Evolutionary conservation across 2,329 filamentous ascomycete species (phyloP), one percentile per base, ranked within the genome.

Genomic region (Colletotrichum sp.): DNA sequence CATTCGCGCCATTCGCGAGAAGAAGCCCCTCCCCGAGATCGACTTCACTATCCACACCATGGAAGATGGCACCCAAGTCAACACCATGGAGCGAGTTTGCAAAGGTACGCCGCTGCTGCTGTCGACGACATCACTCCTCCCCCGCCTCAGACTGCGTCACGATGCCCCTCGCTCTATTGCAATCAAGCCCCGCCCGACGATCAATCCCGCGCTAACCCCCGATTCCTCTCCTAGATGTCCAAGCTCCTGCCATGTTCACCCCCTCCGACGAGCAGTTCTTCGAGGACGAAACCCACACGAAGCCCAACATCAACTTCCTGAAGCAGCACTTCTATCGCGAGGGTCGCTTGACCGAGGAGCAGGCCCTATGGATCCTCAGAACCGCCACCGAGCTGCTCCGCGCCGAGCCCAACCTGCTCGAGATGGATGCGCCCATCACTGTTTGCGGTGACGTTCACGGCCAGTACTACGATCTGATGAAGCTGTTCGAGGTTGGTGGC

Each of bases 391-490:
- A 98, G 85, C 87, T 99, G 67, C 90, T 99, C 81, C 94, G 94
- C 82, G 90, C 93, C 77, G 97, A 99, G 87, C 96, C 97, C 79
- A 99, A 99, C 85, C 89, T 99, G 79, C 90, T 99, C 80, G 97
- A 99, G 89, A 99, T 99, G 97, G 97, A 99, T 85, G 97, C 97
- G 55, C 97, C 97, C 77, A 99, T 99, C 83, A 99, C 97, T 12
- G 97, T 99, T 67, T 99, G 97, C 82, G 97, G 97, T 83, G 97
- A 99, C 83, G 96, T 99, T 71, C 97, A 99, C 86, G 97, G 97
- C 80, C 97, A 99, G 87, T 99, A 99, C 88, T 99, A 98, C 85
- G 97, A 99, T 85, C 87, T 99, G 83, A 99, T 99, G 97, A 99
- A 99, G 90, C 91, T 99, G 38, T 99, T 99, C 82, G 97, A 99